A percentile compares a stretch with the other conserved stretches of the same genome.
Conservation (phyloP, 805 yeast species). For the Ogataea kodamae region DNA sequence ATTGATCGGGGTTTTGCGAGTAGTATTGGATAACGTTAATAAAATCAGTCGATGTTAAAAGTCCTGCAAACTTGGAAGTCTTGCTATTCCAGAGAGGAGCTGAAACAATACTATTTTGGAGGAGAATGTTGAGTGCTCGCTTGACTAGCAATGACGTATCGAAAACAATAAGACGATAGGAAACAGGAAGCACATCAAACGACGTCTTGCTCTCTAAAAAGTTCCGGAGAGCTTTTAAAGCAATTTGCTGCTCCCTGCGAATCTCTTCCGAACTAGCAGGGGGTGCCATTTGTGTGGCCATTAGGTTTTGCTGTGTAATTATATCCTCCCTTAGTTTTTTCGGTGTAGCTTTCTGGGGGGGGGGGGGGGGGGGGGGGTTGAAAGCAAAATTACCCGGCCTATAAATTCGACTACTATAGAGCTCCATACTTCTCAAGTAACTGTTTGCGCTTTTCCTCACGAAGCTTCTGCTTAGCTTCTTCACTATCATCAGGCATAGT, state of each 20-base stretch:
- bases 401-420: neutral
- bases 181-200: constrained; percentile 94
- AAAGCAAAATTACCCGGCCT: constrained; percentile 10
- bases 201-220: constrained; percentile 89
- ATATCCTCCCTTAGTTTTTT: constrained; percentile 4
- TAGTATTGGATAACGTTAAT: constrained; percentile 94
- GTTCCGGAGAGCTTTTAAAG: constrained; percentile 75
- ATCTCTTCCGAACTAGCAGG: constrained; percentile 28
- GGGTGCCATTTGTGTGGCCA: constrained; percentile 5
- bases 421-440: constrained; percentile 40
- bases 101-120: constrained; percentile 91
- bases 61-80: constrained; percentile 88
- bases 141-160: constrained; percentile 89
- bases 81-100: constrained; percentile 97
- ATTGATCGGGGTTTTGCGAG: constrained; percentile 82
- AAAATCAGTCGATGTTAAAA: constrained; percentile 87
- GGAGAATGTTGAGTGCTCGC: constrained; percentile 80
- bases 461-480: constrained; percentile 32
- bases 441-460: constrained; percentile 31
- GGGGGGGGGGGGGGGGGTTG: too few species aligned
- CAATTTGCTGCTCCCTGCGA: constrained; percentile 63
- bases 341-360: neutral
- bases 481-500: constrained; percentile 38
- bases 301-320: constrained; percentile 5
- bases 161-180: constrained; percentile 86